phyloP scores from a whole-genome alignment of 2,329 filamentous ascomycete genomes.

The Fusarium heterosporum region DNA sequence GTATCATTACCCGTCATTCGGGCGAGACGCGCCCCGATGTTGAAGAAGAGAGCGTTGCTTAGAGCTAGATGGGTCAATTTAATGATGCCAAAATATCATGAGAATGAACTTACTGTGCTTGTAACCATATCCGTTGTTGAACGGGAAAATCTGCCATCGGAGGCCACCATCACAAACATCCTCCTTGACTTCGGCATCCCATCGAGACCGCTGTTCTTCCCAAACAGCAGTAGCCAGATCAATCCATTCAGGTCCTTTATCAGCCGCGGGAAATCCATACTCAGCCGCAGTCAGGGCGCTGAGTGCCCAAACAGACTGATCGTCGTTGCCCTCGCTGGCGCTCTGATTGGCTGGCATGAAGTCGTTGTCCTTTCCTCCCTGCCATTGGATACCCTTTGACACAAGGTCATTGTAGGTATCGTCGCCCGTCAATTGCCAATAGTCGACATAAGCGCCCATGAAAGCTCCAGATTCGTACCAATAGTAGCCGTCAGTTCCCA shows the following conservation, averaged over 20 bases:
- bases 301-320: conserved; percentile 78
- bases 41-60: conserved; percentile 72
- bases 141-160: conserved; percentile 81
- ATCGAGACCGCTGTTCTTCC: conserved; percentile 50
- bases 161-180: conserved; percentile 59
- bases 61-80: conserved; percentile 54
- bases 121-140: conserved; percentile 81
- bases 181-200: conserved; percentile 67
- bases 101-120: conserved; percentile 65
- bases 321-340: conserved; percentile 70
- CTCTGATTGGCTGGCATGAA: conserved; percentile 71
- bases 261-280: conserved; percentile 67
- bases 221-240: conserved; percentile 71
- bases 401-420: conserved; percentile 69
- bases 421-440: conserved; percentile 76
- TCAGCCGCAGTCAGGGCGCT: conserved; percentile 75
- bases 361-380: conserved; percentile 65
- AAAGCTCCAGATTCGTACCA: conserved; percentile 80
- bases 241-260: conserved; percentile 66
- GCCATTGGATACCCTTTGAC: conserved; percentile 66
- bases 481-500: conserved; percentile 63
- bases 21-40: conserved; percentile 74
- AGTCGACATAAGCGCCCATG: conserved; percentile 76
- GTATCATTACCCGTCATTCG: conserved; percentile 75
- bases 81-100: accelerated